Evolutionary conservation across 2,329 filamentous ascomycete species (phyloP).

Genomic region (Trichothecium roseum): DNA sequence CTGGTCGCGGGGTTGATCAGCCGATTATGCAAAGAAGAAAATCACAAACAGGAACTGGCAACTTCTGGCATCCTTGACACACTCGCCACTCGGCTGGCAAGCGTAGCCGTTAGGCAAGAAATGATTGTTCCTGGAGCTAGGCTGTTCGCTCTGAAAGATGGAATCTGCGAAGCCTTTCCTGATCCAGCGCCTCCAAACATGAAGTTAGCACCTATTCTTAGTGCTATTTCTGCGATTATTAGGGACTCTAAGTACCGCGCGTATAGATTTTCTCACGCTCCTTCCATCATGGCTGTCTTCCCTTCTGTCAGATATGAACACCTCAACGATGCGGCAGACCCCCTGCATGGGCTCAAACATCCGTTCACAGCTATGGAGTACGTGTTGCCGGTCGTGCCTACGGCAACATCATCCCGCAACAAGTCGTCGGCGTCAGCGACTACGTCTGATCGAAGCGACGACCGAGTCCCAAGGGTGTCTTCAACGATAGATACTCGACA

Average conservation of each 20-base stretch:
- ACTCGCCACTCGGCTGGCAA: conserved; percentile 63
- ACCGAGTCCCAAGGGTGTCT: conserved; percentile 16
- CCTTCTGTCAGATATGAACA: conserved; percentile 45
- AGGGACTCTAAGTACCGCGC: conserved; percentile 70
- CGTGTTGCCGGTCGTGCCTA: conserved; percentile 46
- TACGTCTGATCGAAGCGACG: conserved; percentile 14
- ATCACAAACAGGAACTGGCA: conserved; percentile 61
- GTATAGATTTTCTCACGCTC: conserved; percentile 58
- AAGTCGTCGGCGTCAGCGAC: conserved; percentile 10
- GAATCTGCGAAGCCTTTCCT: conserved; percentile 48
- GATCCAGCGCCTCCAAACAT: conserved; percentile 46
- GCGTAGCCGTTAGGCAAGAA: conserved; percentile 57
- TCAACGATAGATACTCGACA: too few species aligned
- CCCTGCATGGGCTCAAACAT: conserved; percentile 32
- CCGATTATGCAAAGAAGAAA: conserved; percentile 55
- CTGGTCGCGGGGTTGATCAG: conserved; percentile 47
- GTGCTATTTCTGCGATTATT: conserved; percentile 68
- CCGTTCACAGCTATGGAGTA: conserved; percentile 51
- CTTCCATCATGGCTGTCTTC: conserved; percentile 59
- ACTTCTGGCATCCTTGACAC: conserved; percentile 67
- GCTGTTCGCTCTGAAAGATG: conserved; percentile 39
- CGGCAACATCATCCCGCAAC: conserved; percentile 14
- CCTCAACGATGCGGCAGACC: conserved; percentile 21
- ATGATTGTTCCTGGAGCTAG: conserved; percentile 59
- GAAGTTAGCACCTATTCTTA: conserved; percentile 59